phyloP scores from a whole-genome alignment of 306 rosid genomes.

The Rosa persica region DNA sequence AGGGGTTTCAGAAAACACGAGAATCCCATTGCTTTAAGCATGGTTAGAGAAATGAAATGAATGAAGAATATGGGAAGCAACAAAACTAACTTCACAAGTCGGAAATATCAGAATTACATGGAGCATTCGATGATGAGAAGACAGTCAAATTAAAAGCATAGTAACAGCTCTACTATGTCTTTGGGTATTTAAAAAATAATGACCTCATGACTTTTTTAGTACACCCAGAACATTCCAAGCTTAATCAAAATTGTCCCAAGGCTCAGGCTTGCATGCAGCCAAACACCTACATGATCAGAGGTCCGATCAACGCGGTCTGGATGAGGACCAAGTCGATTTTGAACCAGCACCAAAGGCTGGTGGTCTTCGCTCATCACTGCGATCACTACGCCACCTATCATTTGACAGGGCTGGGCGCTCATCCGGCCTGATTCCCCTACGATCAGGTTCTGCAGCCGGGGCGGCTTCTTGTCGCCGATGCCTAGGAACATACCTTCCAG shows the following conservation, averaged over 20 bases:
- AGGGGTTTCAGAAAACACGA: background rate
- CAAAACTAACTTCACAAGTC: background rate
- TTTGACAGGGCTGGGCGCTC: constrained; percentile 27
- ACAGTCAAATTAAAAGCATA: background rate
- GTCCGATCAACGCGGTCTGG: constrained; percentile 47
- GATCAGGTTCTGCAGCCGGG: constrained; percentile 52
- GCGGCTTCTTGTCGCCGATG: constrained; percentile 40
- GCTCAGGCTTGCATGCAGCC: constrained; percentile 6
- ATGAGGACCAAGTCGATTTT: constrained; percentile 73
- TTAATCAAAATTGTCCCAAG: constrained; percentile 26
- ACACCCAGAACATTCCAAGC: constrained; percentile 20
- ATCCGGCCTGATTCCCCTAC: constrained; percentile 46
- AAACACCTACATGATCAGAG: constrained; percentile 33
- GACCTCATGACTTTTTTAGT: background rate
- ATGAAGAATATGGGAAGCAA: background rate
- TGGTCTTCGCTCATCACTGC: constrained; percentile 52
- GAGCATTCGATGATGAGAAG: constrained; percentile 3
- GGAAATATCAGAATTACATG: background rate
- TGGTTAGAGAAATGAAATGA: background rate
- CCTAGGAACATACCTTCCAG: constrained; percentile 72
- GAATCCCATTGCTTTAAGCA: background rate
- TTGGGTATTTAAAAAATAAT: background rate
- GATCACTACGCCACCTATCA: constrained; percentile 68
- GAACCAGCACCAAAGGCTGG: constrained; percentile 48
- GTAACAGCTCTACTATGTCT: constrained; percentile 9